Evolutionary conservation across 2,329 filamentous ascomycete species (phyloP).

Genomic region (Claviceps capensis): DNA sequence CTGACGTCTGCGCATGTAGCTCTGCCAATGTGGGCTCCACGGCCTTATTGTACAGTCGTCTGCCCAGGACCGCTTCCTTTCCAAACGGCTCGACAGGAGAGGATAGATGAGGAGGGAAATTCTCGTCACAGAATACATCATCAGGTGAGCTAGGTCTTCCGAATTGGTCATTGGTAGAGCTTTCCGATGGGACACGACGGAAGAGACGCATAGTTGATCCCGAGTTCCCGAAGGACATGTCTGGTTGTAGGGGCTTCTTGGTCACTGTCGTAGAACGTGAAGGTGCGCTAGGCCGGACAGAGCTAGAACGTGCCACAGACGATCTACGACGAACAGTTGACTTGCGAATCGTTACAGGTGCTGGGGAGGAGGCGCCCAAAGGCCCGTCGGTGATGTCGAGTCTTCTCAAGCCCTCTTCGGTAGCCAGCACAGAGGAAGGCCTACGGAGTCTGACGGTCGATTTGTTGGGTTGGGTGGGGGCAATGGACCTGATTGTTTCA

Average conservation of each 20-base stretch:
- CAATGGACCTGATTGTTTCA: slow-evolving; percentile 73
- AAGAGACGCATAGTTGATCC: slow-evolving; percentile 88
- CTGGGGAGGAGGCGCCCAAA: slow-evolving; percentile 41
- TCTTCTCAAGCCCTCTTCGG: slow-evolving; percentile 47
- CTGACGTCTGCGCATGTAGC: slow-evolving; percentile 64
- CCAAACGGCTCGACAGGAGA: slow-evolving; percentile 42
- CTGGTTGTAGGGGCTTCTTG: slow-evolving; percentile 71
- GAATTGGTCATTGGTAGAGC: slow-evolving; percentile 31
- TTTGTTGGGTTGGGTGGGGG: slow-evolving; percentile 31
- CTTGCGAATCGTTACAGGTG: slow-evolving; percentile 42
- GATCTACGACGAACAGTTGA: slow-evolving; percentile 39
- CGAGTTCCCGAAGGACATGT: slow-evolving; percentile 87
- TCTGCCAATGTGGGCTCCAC: slow-evolving; percentile 77
- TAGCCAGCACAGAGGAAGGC: slow-evolving; percentile 40
- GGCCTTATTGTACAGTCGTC: slow-evolving; percentile 66
- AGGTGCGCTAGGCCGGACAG: slow-evolving; percentile 26
- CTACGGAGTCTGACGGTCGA: slow-evolving; percentile 38
- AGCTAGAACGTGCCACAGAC: slow-evolving; percentile 25
- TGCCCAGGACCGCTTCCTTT: slow-evolving; percentile 74
- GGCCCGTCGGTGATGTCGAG: slow-evolving; percentile 49
- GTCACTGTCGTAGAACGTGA: slow-evolving; percentile 30
- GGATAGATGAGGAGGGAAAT: slow-evolving; percentile 37
- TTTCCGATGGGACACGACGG: slow-evolving; percentile 67
- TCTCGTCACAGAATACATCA: slow-evolving; percentile 45
- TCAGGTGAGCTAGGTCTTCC: slow-evolving; percentile 23